phyloP scores from a whole-genome alignment of 805 yeast genomes.

The Candida hungchunana region DNA sequence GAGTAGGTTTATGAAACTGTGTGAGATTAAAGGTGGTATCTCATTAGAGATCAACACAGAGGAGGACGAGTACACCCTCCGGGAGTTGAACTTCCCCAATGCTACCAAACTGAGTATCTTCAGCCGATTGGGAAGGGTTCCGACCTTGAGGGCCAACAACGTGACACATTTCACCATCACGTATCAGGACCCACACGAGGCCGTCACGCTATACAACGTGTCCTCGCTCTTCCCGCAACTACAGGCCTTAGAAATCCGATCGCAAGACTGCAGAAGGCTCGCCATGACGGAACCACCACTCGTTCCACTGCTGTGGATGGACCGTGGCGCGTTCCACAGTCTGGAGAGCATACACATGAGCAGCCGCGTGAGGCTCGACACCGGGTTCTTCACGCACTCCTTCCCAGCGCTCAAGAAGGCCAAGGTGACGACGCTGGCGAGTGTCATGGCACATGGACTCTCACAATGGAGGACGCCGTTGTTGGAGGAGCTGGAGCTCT shows the following conservation, averaged over 20 bases:
- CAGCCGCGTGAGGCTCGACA: slow-evolving; percentile 5
- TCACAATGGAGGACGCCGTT: slow-evolving; percentile 7
- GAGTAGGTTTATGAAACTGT: not conserved
- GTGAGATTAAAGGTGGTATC: slow-evolving; percentile 1
- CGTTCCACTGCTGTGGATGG: slow-evolving; percentile 3
- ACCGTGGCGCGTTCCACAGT: slow-evolving; percentile 4
- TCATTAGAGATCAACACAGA: slow-evolving; percentile 13
- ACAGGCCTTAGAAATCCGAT: slow-evolving; percentile 3
- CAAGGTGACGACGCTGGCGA: slow-evolving; percentile 4
- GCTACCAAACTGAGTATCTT: slow-evolving; percentile 1
- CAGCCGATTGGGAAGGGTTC: slow-evolving; percentile 1
- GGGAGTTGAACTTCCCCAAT: slow-evolving; percentile 26
- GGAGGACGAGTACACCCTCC: slow-evolving; percentile 44
- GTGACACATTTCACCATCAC: slow-evolving; percentile 3
- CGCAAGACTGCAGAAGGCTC: slow-evolving; percentile 1
- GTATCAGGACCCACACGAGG: slow-evolving; percentile 1
- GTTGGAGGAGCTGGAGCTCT: slow-evolving; percentile 6
- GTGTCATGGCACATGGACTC: slow-evolving; percentile 1
- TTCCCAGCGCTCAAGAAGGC: slow-evolving; percentile 5
- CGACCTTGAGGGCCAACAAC: slow-evolving; percentile 1
- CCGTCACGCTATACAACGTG: slow-evolving; percentile 1
- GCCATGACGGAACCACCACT: slow-evolving; percentile 7
- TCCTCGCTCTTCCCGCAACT: slow-evolving; percentile 2
- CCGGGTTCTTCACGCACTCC: slow-evolving; percentile 8
- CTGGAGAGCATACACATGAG: slow-evolving; percentile 5